A percentile compares a stretch with the other conserved stretches of the same genome.
Evolutionary conservation across 2,329 filamentous ascomycete genomes (phyloP).

Genomic region (Macroventuria anomochaeta): DNA sequence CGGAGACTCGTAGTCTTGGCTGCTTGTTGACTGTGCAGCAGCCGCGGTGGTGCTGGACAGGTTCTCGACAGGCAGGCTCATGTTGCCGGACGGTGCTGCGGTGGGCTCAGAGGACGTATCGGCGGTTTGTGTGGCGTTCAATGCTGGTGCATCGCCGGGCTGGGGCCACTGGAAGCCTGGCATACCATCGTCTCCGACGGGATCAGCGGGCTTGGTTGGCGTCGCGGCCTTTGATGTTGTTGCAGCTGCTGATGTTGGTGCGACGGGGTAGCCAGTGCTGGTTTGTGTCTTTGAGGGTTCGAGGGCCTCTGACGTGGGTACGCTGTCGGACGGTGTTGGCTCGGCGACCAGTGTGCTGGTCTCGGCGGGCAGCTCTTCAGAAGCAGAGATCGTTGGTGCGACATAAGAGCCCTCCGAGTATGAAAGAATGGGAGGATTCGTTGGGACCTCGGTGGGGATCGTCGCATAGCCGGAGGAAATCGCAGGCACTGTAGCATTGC

Average conservation of each 20-base stretch:
- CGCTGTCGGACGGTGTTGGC: neutral
- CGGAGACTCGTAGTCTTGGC: neutral
- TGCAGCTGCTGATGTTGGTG: slow-evolving; percentile 10
- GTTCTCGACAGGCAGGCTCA: slow-evolving; percentile 3
- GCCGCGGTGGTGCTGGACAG: neutral
- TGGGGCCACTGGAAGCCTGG: slow-evolving; percentile 33
- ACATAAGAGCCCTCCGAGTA: slow-evolving; percentile 6
- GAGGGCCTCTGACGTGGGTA: slow-evolving; percentile 8
- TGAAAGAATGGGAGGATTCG: slow-evolving; percentile 6
- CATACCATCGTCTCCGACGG: slow-evolving; percentile 21
- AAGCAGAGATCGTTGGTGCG: neutral
- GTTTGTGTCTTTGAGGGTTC: slow-evolving; percentile 6
- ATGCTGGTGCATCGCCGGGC: neutral
- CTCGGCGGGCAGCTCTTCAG: neutral
- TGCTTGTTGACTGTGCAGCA: slow-evolving; percentile 1
- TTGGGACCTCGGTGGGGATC: slow-evolving; percentile 12
- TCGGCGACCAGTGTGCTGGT: slow-evolving; percentile 4
- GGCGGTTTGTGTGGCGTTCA: slow-evolving; percentile 14
- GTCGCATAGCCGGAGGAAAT: slow-evolving; percentile 12
- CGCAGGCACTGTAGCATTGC: slow-evolving; percentile 7
- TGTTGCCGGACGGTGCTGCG: slow-evolving; percentile 5
- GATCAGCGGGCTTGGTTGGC: slow-evolving; percentile 11
- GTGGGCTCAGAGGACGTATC: slow-evolving; percentile 3
- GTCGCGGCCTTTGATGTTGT: slow-evolving; percentile 11
- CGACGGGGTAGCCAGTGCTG: neutral